Percentiles rank a stretch among this genome's conserved stretches.
Conservation (phyloP, 23 red algal species). For the Chondrus crispus region DNA sequence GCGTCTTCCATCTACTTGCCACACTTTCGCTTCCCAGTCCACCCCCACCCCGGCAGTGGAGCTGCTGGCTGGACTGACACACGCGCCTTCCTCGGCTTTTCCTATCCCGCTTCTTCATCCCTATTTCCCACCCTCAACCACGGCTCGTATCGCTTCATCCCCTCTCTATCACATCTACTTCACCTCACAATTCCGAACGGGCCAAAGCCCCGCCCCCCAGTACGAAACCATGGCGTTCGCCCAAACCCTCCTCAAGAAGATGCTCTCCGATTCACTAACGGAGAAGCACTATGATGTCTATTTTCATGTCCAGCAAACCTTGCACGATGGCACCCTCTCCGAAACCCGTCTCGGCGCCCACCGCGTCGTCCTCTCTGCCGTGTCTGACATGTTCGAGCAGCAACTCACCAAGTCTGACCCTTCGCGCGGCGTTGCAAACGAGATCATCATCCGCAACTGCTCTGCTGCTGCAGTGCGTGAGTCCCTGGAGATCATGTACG, state of each 20-base stretch:
- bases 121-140: neutral
- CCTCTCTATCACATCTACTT: neutral
- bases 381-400: conserved; percentile 41
- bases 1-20: too few species aligned
- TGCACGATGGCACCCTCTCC: conserved; percentile 31
- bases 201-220: neutral
- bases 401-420: neutral
- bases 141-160: neutral
- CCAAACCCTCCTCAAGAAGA: conserved; percentile 40
- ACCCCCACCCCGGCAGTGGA: too few species aligned
- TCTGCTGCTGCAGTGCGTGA: conserved; percentile 33
- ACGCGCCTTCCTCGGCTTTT: neutral
- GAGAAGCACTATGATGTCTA: conserved; percentile 49
- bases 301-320: neutral
- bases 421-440: neutral
- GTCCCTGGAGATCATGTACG: conserved; percentile 48
- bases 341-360: conserved; percentile 45
- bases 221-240: conserved; percentile 39
- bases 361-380: conserved; percentile 46
- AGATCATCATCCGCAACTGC: conserved; percentile 46
- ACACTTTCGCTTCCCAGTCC: too few species aligned
- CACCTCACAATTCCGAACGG: neutral
- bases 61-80: too few species aligned
- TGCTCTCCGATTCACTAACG: conserved; percentile 34
- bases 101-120: neutral